Percentiles rank a stretch among this genome's conserved stretches.
phyloP scores from a whole-genome alignment of 73 alveolate genomes.

The Paramecium caudatum region DNA sequence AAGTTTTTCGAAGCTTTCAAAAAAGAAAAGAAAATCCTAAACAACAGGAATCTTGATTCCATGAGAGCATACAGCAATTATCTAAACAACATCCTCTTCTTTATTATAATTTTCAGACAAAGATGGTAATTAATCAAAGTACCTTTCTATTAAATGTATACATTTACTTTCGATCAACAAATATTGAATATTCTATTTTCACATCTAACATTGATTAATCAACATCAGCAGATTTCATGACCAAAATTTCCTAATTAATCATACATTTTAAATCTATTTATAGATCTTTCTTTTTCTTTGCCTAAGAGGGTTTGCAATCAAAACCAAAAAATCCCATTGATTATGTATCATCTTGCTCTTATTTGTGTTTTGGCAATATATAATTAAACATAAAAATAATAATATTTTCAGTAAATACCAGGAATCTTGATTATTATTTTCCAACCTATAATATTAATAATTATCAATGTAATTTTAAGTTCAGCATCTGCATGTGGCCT shows the following conservation, averaged over 20 bases:
- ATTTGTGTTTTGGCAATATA: conserved; percentile 33
- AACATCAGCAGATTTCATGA: neutral
- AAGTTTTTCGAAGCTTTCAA: conserved; percentile 37
- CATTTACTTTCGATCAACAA: conserved; percentile 30
- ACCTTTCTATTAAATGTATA: neutral
- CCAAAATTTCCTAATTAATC: conserved; percentile 33
- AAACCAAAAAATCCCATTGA: conserved; percentile 36
- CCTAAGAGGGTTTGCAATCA: neutral
- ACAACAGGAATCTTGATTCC: conserved; percentile 49
- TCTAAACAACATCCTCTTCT: neutral
- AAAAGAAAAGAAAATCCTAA: conserved; percentile 33
- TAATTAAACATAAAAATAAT: conserved; percentile 28
- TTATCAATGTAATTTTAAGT: neutral
- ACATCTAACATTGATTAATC: conserved; percentile 18
- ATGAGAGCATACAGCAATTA: conserved; percentile 1
- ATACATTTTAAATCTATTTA: conserved; percentile 42
- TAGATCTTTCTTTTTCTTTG: neutral
- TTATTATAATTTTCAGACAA: neutral
- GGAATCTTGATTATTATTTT: neutral
- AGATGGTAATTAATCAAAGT: neutral
- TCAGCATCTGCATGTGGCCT: too few species aligned
- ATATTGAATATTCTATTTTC: conserved; percentile 11
- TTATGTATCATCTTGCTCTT: neutral
- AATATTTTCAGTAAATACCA: too few species aligned
- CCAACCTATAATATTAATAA: neutral